These are phyloP conservation scores for Fraxinus velutina DNA, from an alignment of 305 asterid genomes.

Conservation along the genomic window DNA sequence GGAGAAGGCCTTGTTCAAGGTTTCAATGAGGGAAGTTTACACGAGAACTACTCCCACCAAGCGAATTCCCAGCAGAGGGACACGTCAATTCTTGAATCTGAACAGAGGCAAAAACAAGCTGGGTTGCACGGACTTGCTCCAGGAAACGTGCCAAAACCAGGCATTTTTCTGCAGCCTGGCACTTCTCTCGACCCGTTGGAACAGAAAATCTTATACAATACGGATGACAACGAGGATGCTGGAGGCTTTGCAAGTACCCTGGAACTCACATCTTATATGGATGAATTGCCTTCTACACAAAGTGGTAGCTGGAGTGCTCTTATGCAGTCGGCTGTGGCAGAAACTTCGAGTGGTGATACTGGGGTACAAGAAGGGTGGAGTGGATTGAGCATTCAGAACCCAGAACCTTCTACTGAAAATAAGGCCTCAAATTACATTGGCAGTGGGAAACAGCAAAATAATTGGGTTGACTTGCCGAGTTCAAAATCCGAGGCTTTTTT, in stretches of 20 bases:
- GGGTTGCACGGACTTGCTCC: constrained; percentile 25
- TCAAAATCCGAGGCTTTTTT: constrained; percentile 41
- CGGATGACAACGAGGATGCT: constrained; percentile 38
- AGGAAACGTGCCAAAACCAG: constrained; percentile 20
- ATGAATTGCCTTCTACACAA: constrained; percentile 42
- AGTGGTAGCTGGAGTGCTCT: constrained; percentile 95
- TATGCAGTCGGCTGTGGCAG: constrained; percentile 91
- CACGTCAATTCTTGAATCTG: constrained; percentile 28
- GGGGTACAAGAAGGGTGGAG: constrained; percentile 73
- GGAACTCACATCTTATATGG: constrained; percentile 33
- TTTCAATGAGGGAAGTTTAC: constrained; percentile 30
- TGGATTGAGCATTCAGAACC: constrained; percentile 68
- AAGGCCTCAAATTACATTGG: constrained; percentile 37
- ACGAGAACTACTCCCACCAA: constrained; percentile 39
- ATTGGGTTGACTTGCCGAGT: constrained; percentile 56
- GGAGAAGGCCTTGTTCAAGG: constrained; percentile 41
- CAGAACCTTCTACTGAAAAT: constrained; percentile 51
- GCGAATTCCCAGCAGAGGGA: constrained; percentile 28
- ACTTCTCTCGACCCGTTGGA: constrained; percentile 63
- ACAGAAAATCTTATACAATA: constrained; percentile 55
- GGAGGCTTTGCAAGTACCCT: constrained; percentile 32
- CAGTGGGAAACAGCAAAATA: constrained; percentile 36
- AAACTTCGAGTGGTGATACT: constrained; percentile 63
- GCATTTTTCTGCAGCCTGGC: constrained; percentile 11
- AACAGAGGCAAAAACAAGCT: constrained; percentile 28